Evolutionary conservation across 805 yeast genomes (phyloP), one percentile per base, ranked within the genome.

Genomic region (Schizosaccharomyces osmophilus): DNA sequence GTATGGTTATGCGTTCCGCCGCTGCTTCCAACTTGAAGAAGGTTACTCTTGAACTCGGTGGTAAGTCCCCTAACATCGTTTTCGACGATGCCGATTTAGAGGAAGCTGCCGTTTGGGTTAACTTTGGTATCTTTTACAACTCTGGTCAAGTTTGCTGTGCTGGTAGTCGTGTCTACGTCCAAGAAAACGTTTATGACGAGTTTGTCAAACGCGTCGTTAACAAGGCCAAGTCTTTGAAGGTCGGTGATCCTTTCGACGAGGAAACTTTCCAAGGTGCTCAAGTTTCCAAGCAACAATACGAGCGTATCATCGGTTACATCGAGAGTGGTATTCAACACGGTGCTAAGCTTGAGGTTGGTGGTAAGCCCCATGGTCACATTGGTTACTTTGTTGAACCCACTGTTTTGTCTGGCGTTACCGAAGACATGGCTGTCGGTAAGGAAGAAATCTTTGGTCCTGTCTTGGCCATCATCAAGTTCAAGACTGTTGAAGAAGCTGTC

Each of bases 401-500:
- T 51, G 79, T 89, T 68, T 86, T 88, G 70, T 83, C 85, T 66
- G 87, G 85, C 69, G 95, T 87, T 65, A 77, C 76, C 26, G 84
- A 82, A 71, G 76, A 81, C 69, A 82, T 81, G 83, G 75, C 77
- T 66, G 82, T 89, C 71, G 87, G 85, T 67, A 79, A 77, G 72
- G 96, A 88, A 72, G 97, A 88, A 78, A 86, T 88, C 71, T 88
- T 89, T 68, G 97, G 97, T 62, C 97, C 97, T 48, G 93, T 89
- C 63, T 90, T 86, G 63, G 82, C 88, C 26, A 80, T 87, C 63
- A 76, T 85, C 68, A 87, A 87, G 77, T 89, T 89, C 76, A 76
- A 77, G 68, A 81, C 86, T 65, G 82, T 82, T 65, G 95, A 87
- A 65, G 95, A 90, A 70, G 95, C 82, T 61, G 77, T 89, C 61